A percentile compares a stretch with the other conserved stretches of the same genome.
phyloP scores from a whole-genome alignment of 1,284 basidiomycete genomes.

The Nidula niveotomentosa region DNA sequence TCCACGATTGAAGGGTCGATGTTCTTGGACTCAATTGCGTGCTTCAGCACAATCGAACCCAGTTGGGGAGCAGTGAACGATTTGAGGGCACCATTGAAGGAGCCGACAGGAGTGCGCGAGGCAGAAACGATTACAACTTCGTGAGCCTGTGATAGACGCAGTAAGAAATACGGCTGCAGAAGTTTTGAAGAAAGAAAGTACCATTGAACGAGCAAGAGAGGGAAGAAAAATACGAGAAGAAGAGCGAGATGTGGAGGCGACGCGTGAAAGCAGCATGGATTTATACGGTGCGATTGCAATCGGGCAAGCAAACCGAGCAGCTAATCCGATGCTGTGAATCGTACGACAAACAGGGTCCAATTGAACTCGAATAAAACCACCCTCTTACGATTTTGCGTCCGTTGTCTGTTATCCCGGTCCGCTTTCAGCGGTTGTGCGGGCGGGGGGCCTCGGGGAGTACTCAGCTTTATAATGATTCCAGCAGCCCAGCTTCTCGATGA shows the following conservation, averaged over 20 bases:
- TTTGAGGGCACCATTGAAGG: conserved; percentile 90
- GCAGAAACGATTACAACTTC: conserved; percentile 96
- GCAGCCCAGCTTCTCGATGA: no score
- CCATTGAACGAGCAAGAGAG: conserved; percentile 47
- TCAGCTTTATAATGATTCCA: no score
- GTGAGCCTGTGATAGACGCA: conserved; percentile 38
- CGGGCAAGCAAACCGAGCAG: no score
- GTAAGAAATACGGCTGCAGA: conserved; percentile 3
- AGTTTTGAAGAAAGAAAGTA: conserved; percentile 13
- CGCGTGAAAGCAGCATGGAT: conserved; percentile 37
- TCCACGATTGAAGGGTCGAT: conserved; percentile 84
- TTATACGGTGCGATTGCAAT: conserved; percentile 13
- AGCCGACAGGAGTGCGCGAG: conserved; percentile 92
- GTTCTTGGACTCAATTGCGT: conserved; percentile 80
- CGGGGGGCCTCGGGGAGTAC: no score
- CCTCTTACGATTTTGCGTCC: neutral
- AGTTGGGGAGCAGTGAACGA: conserved; percentile 90
- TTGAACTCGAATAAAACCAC: neutral
- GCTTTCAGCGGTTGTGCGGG: no score
- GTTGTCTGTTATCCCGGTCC: no score
- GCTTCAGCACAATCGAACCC: conserved; percentile 87
- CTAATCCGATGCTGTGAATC: conserved; percentile 3
- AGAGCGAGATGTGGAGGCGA: conserved; percentile 31
- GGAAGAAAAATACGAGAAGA: conserved; percentile 37
- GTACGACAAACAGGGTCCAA: conserved; percentile 16